phyloP scores from a whole-genome alignment of 352 stramenopile species.

The Pythium apleroticum region DNA sequence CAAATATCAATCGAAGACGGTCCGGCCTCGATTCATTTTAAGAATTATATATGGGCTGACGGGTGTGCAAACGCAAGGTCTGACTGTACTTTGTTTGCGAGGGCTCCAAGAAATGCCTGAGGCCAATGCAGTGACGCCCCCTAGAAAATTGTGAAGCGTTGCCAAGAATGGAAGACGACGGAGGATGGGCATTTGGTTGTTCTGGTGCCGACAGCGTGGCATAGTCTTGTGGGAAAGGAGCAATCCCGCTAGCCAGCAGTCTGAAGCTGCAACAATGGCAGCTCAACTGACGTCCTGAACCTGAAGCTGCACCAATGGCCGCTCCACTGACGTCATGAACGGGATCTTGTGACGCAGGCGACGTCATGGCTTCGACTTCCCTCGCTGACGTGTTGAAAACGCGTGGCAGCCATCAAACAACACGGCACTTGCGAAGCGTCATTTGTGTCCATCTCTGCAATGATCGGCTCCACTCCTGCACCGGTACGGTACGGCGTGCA shows the following conservation, averaged over 20 bases:
- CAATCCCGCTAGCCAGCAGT: not conserved
- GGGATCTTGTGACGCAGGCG: slow-evolving; percentile 17
- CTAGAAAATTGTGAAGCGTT: not conserved
- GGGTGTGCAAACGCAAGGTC: too few relatives aligned
- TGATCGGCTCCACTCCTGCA: not conserved
- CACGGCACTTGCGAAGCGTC: not conserved
- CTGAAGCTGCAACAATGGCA: slow-evolving; percentile 3
- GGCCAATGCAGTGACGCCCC: too few relatives aligned
- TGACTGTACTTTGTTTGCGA: too few relatives aligned
- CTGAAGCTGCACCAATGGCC: not conserved
- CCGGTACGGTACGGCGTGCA: too few relatives aligned
- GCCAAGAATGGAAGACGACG: not conserved
- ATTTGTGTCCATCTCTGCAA: not conserved
- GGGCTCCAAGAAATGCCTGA: too few relatives aligned
- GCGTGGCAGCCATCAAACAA: not conserved
- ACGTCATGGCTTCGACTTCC: slow-evolving; percentile 11
- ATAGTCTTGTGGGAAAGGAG: not conserved
- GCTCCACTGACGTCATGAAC: slow-evolving; percentile 6
- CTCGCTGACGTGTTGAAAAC: not conserved
- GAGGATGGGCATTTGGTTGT: not conserved
- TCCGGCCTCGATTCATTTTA: too few relatives aligned
- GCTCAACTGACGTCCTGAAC: slow-evolving; percentile 7
- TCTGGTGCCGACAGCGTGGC: not conserved
- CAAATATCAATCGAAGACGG: too few relatives aligned
- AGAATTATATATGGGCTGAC: too few relatives aligned